Evolutionary conservation across 352 stramenopile species (phyloP).

Genomic region (Bremia lactucae): DNA sequence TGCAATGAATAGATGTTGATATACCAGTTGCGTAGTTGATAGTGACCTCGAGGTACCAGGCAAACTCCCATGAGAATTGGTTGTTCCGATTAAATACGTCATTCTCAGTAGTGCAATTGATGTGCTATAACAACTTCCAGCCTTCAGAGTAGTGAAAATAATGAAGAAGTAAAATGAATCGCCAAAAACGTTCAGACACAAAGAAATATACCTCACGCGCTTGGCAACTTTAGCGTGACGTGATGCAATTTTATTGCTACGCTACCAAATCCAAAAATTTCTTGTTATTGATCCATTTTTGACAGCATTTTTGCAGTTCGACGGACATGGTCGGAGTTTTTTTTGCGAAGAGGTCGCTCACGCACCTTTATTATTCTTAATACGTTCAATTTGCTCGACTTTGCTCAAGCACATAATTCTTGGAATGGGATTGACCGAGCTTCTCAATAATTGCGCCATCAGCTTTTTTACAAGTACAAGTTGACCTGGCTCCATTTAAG

Average conservation of each 20-base stretch:
- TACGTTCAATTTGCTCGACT: too few species aligned
- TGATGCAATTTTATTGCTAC: conserved; percentile 30
- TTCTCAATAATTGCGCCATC: too few species aligned
- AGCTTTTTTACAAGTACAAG: conserved; percentile 17
- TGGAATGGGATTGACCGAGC: too few species aligned
- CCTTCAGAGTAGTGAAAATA: conserved; percentile 7
- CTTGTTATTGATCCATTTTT: conserved; percentile 38
- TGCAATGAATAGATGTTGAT: too few species aligned
- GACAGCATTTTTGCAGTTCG: too few species aligned
- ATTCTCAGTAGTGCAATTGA: conserved; percentile 29
- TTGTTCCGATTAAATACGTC: conserved; percentile 9
- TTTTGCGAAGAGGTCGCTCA: too few species aligned
- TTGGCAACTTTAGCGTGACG: conserved; percentile 11
- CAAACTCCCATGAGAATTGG: too few species aligned
- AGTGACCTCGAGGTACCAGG: too few species aligned
- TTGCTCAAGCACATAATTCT: too few species aligned
- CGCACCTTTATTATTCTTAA: too few species aligned
- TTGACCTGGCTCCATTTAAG: conserved; percentile 18
- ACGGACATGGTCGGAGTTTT: too few species aligned
- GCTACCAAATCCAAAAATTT: conserved; percentile 44
- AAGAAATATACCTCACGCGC: conserved; percentile 18
- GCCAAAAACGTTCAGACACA: conserved; percentile 18
- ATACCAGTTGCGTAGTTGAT: too few species aligned
- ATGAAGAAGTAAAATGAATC: conserved; percentile 40
- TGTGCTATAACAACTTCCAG: conserved; percentile 21